A percentile compares a stretch with the other conserved stretches of the same genome.
These are phyloP conservation scores for Myxozyma vanderwaltii DNA, from an alignment of 805 yeast species.

Conservation along the genomic window DNA sequence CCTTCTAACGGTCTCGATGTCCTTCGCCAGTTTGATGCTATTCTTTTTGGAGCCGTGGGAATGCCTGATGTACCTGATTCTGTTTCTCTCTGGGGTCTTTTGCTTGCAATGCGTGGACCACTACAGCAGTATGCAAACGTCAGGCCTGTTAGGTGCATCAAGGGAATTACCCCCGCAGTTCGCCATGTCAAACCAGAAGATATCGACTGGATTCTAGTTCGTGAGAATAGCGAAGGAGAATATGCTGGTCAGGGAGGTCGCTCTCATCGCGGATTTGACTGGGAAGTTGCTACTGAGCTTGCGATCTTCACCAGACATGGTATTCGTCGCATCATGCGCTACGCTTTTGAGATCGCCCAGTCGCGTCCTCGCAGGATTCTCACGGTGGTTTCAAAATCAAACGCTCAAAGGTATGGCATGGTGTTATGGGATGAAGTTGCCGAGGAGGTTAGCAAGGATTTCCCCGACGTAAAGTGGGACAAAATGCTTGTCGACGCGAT, in stretches of 20 bases:
- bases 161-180: conserved; percentile 18
- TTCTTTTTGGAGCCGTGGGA: conserved; percentile 33
- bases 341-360: conserved; percentile 29
- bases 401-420: conserved; percentile 31
- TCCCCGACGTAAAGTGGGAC: conserved; percentile 35
- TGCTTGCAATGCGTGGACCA: conserved; percentile 24
- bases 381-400: conserved; percentile 32
- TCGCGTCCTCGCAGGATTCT: conserved; percentile 27
- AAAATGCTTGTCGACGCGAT: conserved; percentile 35
- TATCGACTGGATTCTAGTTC: conserved; percentile 26
- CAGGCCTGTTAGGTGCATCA: conserved; percentile 29
- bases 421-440: conserved; percentile 35
- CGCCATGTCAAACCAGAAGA: conserved; percentile 13
- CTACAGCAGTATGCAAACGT: conserved; percentile 33
- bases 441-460: conserved; percentile 27
- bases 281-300: conserved; percentile 35
- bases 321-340: conserved; percentile 28
- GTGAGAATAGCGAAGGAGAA: conserved; percentile 34
- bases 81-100: conserved; percentile 32
- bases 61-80: conserved; percentile 33
- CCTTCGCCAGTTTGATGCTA: conserved; percentile 26
- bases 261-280: conserved; percentile 30
- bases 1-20: conserved; percentile 26
- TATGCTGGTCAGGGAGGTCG: conserved; percentile 36
- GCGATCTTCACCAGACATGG: conserved; percentile 34